These are phyloP conservation scores for Euphorbia schlechtendalii DNA, from an alignment of 441 rosid genomes.

Conservation along the genomic window DNA sequence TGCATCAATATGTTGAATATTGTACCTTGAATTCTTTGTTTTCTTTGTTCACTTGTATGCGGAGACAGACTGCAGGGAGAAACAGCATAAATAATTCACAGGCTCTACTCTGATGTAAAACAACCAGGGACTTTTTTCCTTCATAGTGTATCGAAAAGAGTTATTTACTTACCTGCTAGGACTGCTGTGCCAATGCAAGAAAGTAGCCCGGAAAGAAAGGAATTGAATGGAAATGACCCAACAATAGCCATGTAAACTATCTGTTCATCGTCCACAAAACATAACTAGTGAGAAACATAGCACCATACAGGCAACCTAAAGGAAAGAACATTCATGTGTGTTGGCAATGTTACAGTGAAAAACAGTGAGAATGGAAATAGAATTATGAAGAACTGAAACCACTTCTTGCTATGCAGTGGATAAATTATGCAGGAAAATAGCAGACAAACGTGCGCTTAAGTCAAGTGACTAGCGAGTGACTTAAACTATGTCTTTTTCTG, in stretches of 20 bases:
- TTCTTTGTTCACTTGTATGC: too few relatives aligned
- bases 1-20: too few relatives aligned
- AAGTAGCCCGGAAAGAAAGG: constrained; percentile 89
- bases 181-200: constrained; percentile 90
- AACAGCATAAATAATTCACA: too few relatives aligned
- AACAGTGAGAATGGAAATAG: too few relatives aligned
- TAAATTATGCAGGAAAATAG: not conserved
- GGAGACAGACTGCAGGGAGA: too few relatives aligned
- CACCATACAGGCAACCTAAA: not conserved
- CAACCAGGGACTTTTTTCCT: too few relatives aligned
- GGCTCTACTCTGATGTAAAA: too few relatives aligned
- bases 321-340: not conserved
- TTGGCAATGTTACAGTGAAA: too few relatives aligned
- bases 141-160: too few relatives aligned
- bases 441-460: too few relatives aligned
- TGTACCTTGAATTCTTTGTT: constrained; percentile 98
- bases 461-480: too few relatives aligned
- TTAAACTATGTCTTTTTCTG: not conserved
- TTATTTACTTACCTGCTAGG: too few relatives aligned
- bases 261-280: constrained; percentile 28
- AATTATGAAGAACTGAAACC: not conserved
- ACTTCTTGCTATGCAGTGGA: not conserved
- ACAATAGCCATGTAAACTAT: constrained; percentile 82
- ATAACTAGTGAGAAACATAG: not conserved
- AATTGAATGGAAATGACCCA: constrained; percentile 95